These are phyloP conservation scores for Cyclanthera cordifolia DNA, from an alignment of 306 rosid species.

Conservation along the genomic window DNA sequence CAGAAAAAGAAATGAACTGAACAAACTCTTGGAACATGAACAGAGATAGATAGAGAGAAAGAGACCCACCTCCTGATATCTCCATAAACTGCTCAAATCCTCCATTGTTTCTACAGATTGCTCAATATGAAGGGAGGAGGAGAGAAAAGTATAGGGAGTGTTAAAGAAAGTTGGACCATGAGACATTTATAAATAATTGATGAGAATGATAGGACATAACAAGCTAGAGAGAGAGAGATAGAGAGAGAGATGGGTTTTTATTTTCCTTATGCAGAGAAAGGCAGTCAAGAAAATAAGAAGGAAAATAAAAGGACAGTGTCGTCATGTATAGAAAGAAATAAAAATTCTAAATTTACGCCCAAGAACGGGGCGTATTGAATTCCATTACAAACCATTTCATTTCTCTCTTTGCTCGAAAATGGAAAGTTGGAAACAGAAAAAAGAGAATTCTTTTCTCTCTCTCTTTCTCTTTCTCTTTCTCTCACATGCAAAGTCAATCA, in stretches of 20 bases:
- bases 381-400: neutral
- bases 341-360: slow-evolving; percentile 16
- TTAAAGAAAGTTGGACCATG: slow-evolving; percentile 5
- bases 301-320: slow-evolving; percentile 17
- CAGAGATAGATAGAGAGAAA: slow-evolving; percentile 5
- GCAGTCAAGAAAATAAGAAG: slow-evolving; percentile 22
- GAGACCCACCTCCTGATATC: slow-evolving; percentile 52
- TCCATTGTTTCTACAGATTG: slow-evolving; percentile 34
- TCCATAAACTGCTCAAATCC: slow-evolving; percentile 34
- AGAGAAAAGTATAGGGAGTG: slow-evolving; percentile 15
- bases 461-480: neutral
- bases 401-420: slow-evolving; percentile 14
- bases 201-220: slow-evolving; percentile 20
- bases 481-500: slow-evolving; percentile 19
- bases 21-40: slow-evolving; percentile 3
- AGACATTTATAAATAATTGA: slow-evolving; percentile 36
- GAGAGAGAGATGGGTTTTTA: neutral
- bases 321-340: slow-evolving; percentile 6
- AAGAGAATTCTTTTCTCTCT: neutral
- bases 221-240: slow-evolving; percentile 13
- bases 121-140: neutral
- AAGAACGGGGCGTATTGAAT: slow-evolving; percentile 2
- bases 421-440: neutral
- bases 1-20: slow-evolving; percentile 14
- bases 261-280: slow-evolving; percentile 15